Evolutionary conservation across 2,329 filamentous ascomycete genomes (phyloP), one percentile per base, ranked within the genome.

Genomic region (Colletotrichum caudatum): DNA sequence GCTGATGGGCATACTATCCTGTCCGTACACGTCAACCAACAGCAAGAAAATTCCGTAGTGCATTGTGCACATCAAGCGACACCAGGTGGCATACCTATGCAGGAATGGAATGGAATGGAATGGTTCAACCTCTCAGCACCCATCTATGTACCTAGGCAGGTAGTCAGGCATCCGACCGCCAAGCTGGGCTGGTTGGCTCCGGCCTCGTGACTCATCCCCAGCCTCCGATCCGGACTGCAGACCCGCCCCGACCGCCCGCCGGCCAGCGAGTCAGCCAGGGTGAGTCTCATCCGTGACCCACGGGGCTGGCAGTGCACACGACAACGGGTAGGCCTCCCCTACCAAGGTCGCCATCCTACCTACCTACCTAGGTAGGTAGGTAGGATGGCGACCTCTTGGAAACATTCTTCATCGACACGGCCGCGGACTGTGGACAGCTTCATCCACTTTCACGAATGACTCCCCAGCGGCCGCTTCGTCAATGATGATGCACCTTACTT

Each of bases 141-240:
- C 5, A 29, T 4, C 29, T 29, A 29, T 29, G 29, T 29, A 29
- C 29, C 29, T 29, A 4, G 29, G 29, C 29, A 7, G 1, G 16
- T 41, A 14, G 33, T 14, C 46, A 62, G 46, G 26, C 41, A 68
- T 60, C 59, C 65, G 64, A 69, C 69, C 59, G 53, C 41, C 46
- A 68, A 56, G 46, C 14, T 64, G 7, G 12, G 46, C 14, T 64
- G 7, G 12, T 16, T 23, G 62, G 26, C 51, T 66, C 59, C 65
- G 59, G 69, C 53, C 69, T 56, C 54, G 53, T 69, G 65, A 69
- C 69, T 69, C 65, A 72, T 44, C 60, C 54, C 65, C 69, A 64
- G 54, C 59, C 69, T 54, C 50, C 65, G 69, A 59, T 35, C 69
- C 65, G 69, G 69, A 41, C 65, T 46, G 9, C 29, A 69, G 65